Conservation (phyloP, 345 rosid genomes). For the Murraya paniculata region DNA sequence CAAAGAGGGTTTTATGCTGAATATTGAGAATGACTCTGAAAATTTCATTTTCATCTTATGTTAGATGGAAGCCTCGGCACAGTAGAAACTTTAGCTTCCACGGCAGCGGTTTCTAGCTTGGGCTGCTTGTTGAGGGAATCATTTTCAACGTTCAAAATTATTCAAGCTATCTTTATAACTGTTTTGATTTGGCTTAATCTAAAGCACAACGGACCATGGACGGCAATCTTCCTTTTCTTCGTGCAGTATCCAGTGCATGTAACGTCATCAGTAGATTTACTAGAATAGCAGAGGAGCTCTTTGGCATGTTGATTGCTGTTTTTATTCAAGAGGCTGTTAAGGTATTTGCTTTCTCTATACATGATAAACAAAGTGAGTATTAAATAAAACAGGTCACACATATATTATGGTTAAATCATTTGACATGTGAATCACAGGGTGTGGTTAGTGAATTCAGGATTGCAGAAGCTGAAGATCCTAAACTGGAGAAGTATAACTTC, state of each 20-base stretch:
- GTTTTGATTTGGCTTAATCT: too few species aligned
- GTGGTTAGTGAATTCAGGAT: slow-evolving; percentile 52
- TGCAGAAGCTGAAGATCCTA: slow-evolving; percentile 39
- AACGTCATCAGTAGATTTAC: slow-evolving; percentile 59
- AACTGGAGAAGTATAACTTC: slow-evolving; percentile 40
- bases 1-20: background rate
- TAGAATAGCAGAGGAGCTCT: slow-evolving; percentile 74
- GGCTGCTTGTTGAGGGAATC: slow-evolving; percentile 63
- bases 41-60: slow-evolving; percentile 6
- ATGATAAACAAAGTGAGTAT: background rate
- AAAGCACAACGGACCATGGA: slow-evolving; percentile 37
- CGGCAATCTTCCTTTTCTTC: slow-evolving; percentile 59
- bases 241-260: slow-evolving; percentile 67
- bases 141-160: background rate
- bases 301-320: slow-evolving; percentile 75
- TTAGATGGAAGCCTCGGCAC: slow-evolving; percentile 71
- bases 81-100: slow-evolving; percentile 74
- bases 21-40: slow-evolving; percentile 3
- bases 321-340: slow-evolving; percentile 82
- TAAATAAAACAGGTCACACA: too few species aligned
- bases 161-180: background rate
- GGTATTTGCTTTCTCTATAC: slow-evolving; percentile 31
- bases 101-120: slow-evolving; percentile 70
- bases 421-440: slow-evolving; percentile 43
- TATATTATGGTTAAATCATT: background rate